phyloP scores from a whole-genome alignment of 768 basidiomycete species.

The Hortiboletus campestris region DNA sequence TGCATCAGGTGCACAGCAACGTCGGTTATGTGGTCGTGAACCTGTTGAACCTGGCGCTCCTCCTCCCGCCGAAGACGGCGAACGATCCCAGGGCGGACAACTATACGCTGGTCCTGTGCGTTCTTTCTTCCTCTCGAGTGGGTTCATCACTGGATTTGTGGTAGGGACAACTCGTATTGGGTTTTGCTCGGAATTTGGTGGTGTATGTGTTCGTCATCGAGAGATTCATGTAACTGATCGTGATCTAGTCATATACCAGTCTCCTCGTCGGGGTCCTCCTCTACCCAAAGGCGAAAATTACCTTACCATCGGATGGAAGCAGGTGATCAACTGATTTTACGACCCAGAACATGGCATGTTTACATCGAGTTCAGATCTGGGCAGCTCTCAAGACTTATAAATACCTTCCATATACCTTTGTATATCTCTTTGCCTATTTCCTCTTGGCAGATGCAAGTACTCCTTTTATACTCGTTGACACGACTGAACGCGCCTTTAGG shows the following conservation, averaged over 20 bases:
- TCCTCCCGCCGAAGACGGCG: constrained; percentile 48
- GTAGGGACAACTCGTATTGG: constrained; percentile 72
- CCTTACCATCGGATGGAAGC: constrained; percentile 83
- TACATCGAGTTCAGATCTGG: constrained; percentile 57
- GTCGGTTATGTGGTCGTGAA: constrained; percentile 69
- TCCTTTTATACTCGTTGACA: background rate
- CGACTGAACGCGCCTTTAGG: constrained; percentile 40
- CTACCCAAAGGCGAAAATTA: constrained; percentile 77
- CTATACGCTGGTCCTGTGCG: constrained; percentile 69
- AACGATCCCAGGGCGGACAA: constrained; percentile 67
- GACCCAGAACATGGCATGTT: background rate
- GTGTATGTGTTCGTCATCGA: constrained; percentile 50
- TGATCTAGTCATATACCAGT: constrained; percentile 70
- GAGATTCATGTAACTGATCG: background rate
- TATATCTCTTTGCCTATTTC: constrained; percentile 75
- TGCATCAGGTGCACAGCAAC: constrained; percentile 65
- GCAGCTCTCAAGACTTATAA: constrained; percentile 71
- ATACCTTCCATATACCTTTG: constrained; percentile 77
- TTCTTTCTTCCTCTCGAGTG: background rate
- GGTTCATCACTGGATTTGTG: background rate
- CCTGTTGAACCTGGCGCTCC: constrained; percentile 64
- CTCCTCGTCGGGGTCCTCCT: constrained; percentile 77
- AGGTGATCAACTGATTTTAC: constrained; percentile 39
- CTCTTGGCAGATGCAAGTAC: constrained; percentile 68
- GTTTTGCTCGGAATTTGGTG: constrained; percentile 83